phyloP scores from a whole-genome alignment of 1,284 basidiomycete genomes.

The Ganoderma boninense region DNA sequence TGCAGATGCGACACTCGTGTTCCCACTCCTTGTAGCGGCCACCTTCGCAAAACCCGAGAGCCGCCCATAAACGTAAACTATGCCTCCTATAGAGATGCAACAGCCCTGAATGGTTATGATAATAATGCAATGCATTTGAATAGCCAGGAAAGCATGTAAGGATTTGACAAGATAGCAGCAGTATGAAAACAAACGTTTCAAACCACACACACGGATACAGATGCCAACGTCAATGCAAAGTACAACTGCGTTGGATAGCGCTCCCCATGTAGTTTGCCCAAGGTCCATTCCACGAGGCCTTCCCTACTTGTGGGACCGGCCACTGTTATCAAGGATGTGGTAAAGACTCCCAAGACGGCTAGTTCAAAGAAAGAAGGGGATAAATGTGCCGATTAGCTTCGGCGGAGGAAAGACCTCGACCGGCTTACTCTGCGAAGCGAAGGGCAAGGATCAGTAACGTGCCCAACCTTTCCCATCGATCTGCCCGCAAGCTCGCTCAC shows the following conservation, averaged over 20 bases:
- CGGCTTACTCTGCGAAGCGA: neutral
- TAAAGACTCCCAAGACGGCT: slow-evolving; percentile 1
- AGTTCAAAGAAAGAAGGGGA: neutral
- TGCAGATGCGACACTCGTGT: slow-evolving; percentile 77
- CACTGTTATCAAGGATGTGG: neutral
- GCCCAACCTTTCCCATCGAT: neutral
- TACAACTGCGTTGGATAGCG: neutral
- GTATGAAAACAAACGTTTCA: neutral
- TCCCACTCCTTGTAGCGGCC: slow-evolving; percentile 77
- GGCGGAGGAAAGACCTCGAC: neutral
- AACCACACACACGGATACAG: neutral
- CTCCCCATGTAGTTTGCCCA: neutral
- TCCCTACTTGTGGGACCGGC: neutral
- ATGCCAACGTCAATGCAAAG: neutral
- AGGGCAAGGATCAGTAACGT: neutral
- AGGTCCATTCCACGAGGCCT: neutral
- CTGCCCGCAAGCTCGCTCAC: slow-evolving; percentile 6
- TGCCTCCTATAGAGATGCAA: too few species aligned
- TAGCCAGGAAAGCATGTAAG: slow-evolving; percentile 1
- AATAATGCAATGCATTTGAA: neutral
- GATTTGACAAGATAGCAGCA: neutral
- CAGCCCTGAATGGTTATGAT: neutral
- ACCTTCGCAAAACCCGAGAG: slow-evolving; percentile 59
- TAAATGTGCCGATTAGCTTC: neutral
- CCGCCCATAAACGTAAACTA: neutral